A percentile compares a stretch with the other conserved stretches of the same genome.
These are phyloP conservation scores for Iberis amara DNA, from an alignment of 441 rosid genomes.

Conservation along the genomic window DNA sequence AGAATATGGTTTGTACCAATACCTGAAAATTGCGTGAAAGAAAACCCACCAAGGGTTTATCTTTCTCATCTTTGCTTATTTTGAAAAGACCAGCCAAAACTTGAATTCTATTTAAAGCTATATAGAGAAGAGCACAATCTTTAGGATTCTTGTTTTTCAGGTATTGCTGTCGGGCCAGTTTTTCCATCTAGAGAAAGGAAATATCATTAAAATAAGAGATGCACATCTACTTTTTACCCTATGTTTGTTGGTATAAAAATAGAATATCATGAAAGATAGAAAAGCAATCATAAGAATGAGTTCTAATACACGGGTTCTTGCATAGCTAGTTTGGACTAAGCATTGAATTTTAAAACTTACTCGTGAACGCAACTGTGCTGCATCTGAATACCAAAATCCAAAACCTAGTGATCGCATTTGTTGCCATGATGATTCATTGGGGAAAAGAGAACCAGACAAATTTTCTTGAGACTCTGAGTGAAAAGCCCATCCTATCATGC, in stretches of 20 bases:
- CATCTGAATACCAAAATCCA: slow-evolving; percentile 85
- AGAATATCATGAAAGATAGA: slow-evolving; percentile 13
- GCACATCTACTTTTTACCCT: slow-evolving; percentile 9
- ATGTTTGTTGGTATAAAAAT: slow-evolving; percentile 15
- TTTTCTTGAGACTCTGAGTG: slow-evolving; percentile 92
- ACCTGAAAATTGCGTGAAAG: slow-evolving; percentile 97
- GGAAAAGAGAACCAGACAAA: slow-evolving; percentile 56
- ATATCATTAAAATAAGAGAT: slow-evolving; percentile 24
- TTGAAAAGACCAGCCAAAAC: slow-evolving; percentile 96
- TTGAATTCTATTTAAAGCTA: slow-evolving; percentile 82
- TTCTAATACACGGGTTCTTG: slow-evolving; percentile 6
- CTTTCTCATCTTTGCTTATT: slow-evolving; percentile 85
- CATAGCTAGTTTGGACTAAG: slow-evolving; percentile 26
- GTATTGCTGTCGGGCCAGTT: slow-evolving; percentile 73
- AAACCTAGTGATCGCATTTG: slow-evolving; percentile 79
- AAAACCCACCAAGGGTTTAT: slow-evolving; percentile 87
- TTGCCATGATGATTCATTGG: slow-evolving; percentile 80
- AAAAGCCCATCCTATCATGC: slow-evolving; percentile 79
- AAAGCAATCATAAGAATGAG: not conserved
- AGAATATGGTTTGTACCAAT: slow-evolving; percentile 24
- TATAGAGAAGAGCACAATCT: slow-evolving; percentile 85
- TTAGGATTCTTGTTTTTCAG: slow-evolving; percentile 82
- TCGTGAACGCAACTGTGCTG: slow-evolving; percentile 66
- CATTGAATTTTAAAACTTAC: slow-evolving; percentile 37
- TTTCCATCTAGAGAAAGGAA: slow-evolving; percentile 68